Conservation (phyloP, 805 yeast genomes). For the Wickerhamiella sorbophila region DNA sequence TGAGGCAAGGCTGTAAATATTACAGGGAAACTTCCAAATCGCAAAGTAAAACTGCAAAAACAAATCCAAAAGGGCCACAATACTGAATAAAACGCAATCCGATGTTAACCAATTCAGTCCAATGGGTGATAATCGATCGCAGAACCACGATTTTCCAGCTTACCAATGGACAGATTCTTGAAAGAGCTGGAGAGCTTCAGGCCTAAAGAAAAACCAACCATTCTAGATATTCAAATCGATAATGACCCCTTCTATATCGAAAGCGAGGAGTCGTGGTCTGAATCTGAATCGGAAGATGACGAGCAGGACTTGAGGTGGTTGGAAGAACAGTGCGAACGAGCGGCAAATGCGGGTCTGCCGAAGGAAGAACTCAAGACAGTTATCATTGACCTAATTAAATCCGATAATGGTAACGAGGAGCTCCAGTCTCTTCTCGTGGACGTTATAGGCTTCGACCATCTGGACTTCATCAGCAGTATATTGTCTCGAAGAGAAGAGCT, state of each 20-base stretch:
- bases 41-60: neutral
- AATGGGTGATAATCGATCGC: too few relatives aligned
- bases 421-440: slow-evolving; percentile 65
- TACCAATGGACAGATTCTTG: slow-evolving; percentile 7
- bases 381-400: slow-evolving; percentile 18
- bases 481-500: slow-evolving; percentile 28
- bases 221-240: slow-evolving; percentile 11
- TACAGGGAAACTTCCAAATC: neutral
- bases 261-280: neutral
- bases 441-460: slow-evolving; percentile 70
- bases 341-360: slow-evolving; percentile 7
- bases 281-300: slow-evolving; percentile 3
- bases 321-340: slow-evolving; percentile 3
- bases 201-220: neutral
- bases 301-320: slow-evolving; percentile 8
- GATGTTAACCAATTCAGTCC: too few relatives aligned
- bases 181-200: slow-evolving; percentile 6
- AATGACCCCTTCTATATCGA: slow-evolving; percentile 10
- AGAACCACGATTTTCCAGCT: too few relatives aligned
- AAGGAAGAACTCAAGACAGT: slow-evolving; percentile 6
- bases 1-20: too few relatives aligned
- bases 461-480: slow-evolving; percentile 59
- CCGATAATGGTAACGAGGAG: slow-evolving; percentile 37
- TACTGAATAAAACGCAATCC: too few relatives aligned
- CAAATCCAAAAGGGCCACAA: neutral